These are phyloP conservation scores for Acanthamoeba sp. DNA, from an alignment of 208 protist species.

Conservation along the genomic window DNA sequence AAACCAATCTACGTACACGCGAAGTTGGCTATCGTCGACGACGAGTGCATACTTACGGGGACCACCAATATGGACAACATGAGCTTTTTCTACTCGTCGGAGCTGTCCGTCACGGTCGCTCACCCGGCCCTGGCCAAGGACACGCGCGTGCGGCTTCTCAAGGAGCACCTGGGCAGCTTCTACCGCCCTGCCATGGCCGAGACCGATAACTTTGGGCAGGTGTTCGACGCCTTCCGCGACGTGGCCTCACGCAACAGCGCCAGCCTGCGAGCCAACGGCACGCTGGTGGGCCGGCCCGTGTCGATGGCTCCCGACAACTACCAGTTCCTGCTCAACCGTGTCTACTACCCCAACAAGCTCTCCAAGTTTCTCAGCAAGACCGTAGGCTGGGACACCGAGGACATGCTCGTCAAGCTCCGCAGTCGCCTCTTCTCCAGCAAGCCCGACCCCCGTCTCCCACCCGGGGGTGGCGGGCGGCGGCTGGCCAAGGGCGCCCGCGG, in stretches of 20 bases:
- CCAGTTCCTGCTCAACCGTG: conserved; percentile 79
- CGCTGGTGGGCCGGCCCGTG: conserved; percentile 79
- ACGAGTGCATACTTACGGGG: conserved; percentile 76
- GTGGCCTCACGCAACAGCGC: conserved; percentile 79
- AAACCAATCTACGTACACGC: conserved; percentile 86
- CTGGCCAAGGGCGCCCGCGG: neutral
- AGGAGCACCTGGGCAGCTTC: conserved; percentile 83
- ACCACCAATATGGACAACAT: conserved; percentile 86
- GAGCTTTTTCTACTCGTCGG: conserved; percentile 85
- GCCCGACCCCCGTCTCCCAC: neutral
- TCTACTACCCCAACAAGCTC: conserved; percentile 84
- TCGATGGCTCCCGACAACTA: conserved; percentile 80
- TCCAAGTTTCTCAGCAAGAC: conserved; percentile 79
- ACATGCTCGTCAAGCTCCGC: conserved; percentile 67
- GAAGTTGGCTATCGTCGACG: conserved; percentile 81
- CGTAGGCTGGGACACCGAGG: conserved; percentile 79
- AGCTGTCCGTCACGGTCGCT: conserved; percentile 75
- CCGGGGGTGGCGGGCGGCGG: neutral
- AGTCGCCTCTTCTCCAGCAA: conserved; percentile 31
- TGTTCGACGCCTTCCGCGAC: conserved; percentile 83
- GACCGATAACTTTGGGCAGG: conserved; percentile 76
- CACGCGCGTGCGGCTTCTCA: conserved; percentile 76
- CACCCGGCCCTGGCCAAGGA: conserved; percentile 74
- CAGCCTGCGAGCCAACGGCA: conserved; percentile 73
- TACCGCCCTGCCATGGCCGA: conserved; percentile 74